Evolutionary conservation across 495 filamentous ascomycete genomes (phyloP).

Genomic region (Lindgomyces ingoldianus): DNA sequence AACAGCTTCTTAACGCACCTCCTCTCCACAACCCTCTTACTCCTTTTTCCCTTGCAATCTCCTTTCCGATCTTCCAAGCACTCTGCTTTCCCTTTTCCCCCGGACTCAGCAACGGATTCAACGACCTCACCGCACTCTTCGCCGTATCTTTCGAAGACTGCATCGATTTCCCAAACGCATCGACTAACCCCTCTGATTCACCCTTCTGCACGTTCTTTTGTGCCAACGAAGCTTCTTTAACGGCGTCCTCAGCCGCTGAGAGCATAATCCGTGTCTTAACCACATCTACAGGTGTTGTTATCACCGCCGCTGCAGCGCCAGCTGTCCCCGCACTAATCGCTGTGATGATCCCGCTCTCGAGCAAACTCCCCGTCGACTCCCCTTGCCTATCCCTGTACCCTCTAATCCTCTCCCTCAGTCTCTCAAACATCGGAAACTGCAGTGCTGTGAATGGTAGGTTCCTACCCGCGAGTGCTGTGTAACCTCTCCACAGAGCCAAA

Average conservation of each 20-base stretch:
- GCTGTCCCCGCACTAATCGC: constrained; percentile 68
- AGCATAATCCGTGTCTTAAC: constrained; percentile 77
- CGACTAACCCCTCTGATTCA: constrained; percentile 33
- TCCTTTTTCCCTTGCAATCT: constrained; percentile 65
- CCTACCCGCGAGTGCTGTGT: constrained; percentile 72
- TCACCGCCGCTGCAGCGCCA: constrained; percentile 66
- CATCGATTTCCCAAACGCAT: constrained; percentile 41
- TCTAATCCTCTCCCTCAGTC: constrained; percentile 52
- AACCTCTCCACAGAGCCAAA: constrained; percentile 71
- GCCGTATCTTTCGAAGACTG: constrained; percentile 36
- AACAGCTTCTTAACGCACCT: constrained; percentile 69
- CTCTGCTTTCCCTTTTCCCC: constrained; percentile 44
- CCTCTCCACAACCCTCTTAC: constrained; percentile 74
- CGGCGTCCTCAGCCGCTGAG: constrained; percentile 52
- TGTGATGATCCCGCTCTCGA: constrained; percentile 67
- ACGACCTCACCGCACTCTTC: constrained; percentile 3
- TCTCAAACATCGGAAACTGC: constrained; percentile 87
- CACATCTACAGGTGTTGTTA: constrained; percentile 82
- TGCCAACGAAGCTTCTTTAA: constrained; percentile 34
- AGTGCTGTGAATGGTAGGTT: constrained; percentile 86
- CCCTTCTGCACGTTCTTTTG: background rate
- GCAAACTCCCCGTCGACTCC: constrained; percentile 43
- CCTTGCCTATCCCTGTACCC: constrained; percentile 45
- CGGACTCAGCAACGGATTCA: constrained; percentile 29
- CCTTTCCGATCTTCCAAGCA: constrained; percentile 59